Evolutionary conservation across 192 early-diverging fungal species (phyloP).

Genomic region (Thamnidium elegans): DNA sequence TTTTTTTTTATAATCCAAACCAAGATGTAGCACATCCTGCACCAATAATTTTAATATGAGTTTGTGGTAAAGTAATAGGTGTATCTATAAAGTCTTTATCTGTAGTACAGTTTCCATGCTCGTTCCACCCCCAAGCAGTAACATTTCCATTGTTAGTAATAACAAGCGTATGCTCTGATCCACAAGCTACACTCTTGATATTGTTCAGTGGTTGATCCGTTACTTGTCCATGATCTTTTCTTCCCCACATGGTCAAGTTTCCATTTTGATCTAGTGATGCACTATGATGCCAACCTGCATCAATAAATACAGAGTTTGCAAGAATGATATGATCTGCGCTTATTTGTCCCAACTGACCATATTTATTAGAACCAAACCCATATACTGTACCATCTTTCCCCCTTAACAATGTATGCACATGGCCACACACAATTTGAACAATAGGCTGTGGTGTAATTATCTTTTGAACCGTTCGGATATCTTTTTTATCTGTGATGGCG

Average conservation of each 20-base stretch:
- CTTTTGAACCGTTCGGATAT: constrained; percentile 23
- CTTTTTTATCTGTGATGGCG: constrained; percentile 20
- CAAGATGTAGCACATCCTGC: constrained; percentile 45
- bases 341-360: constrained; percentile 52
- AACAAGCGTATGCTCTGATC: constrained; percentile 73
- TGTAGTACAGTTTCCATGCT: constrained; percentile 85
- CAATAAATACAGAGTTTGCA: constrained; percentile 29
- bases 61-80: constrained; percentile 1
- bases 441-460: constrained; percentile 29
- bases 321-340: neutral
- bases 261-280: constrained; percentile 31
- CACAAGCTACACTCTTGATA: constrained; percentile 51
- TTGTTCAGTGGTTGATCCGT: constrained; percentile 13
- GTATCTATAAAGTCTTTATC: constrained; percentile 26
- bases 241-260: constrained; percentile 63
- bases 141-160: constrained; percentile 43
- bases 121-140: constrained; percentile 90
- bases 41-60: neutral
- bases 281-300: constrained; percentile 63
- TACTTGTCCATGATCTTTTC: constrained; percentile 70
- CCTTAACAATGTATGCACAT: constrained; percentile 56
- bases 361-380: constrained; percentile 61
- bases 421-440: constrained; percentile 59
- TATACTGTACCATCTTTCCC: constrained; percentile 45
- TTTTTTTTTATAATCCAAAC: constrained; percentile 15